A percentile compares a stretch with the other conserved stretches of the same genome.
Evolutionary conservation across 371 early-diverging fungal species (phyloP).

Genomic region (Mucor irregularis): DNA sequence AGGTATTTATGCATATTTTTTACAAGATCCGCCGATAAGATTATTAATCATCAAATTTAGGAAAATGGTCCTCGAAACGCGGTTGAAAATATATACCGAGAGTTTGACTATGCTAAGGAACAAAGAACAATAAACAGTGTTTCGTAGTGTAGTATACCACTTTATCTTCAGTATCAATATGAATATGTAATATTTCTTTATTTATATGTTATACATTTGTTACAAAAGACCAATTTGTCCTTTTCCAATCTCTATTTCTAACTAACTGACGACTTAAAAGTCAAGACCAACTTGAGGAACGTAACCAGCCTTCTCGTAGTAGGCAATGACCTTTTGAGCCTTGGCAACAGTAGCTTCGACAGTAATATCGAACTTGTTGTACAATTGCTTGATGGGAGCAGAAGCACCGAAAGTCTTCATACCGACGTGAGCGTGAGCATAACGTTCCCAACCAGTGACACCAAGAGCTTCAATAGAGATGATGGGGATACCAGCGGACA

Average conservation of each 20-base stretch:
- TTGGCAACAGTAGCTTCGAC: slow-evolving; percentile 77
- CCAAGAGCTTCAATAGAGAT: slow-evolving; percentile 94
- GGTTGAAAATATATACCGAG: slow-evolving; percentile 61
- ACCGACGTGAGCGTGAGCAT: slow-evolving; percentile 91
- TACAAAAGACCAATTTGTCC: neutral
- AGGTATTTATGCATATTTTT: slow-evolving; percentile 22
- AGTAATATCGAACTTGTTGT: slow-evolving; percentile 82
- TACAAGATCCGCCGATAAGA: no score
- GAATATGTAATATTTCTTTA: neutral
- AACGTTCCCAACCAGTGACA: slow-evolving; percentile 95
- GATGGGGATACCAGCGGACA: slow-evolving; percentile 78
- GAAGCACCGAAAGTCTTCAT: slow-evolving; percentile 96
- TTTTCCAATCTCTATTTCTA: neutral
- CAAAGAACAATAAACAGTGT: slow-evolving; percentile 8
- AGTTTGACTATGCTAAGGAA: slow-evolving; percentile 51
- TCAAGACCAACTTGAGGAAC: slow-evolving; percentile 51
- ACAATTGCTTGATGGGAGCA: slow-evolving; percentile 79
- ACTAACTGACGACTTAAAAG: slow-evolving; percentile 14
- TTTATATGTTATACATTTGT: neutral
- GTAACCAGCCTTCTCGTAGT: slow-evolving; percentile 65
- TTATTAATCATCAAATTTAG: no score
- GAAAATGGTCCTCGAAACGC: slow-evolving; percentile 70
- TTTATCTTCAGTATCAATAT: no score
- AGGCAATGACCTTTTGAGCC: slow-evolving; percentile 75
- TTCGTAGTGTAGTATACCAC: no score